These are phyloP conservation scores for Venustampulla echinocandica DNA, from an alignment of 495 filamentous ascomycete genomes.

Conservation along the genomic window DNA sequence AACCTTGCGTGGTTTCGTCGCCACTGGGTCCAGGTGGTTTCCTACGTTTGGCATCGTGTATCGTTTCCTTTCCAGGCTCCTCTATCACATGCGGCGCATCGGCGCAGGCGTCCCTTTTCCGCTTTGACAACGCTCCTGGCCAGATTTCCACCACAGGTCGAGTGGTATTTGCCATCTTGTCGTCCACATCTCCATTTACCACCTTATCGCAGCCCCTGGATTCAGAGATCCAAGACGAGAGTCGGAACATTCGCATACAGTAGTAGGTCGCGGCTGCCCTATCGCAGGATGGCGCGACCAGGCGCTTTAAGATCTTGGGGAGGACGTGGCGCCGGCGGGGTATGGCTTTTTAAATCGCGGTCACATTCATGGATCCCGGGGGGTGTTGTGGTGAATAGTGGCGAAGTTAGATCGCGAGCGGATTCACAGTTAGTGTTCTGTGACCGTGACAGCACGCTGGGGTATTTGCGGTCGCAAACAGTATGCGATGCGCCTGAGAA, in stretches of 20 bases:
- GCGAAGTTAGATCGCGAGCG: no score
- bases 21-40: conserved; percentile 30
- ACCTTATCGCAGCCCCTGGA: conserved; percentile 44
- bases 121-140: conserved; percentile 42
- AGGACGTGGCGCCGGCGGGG: conserved; percentile 1
- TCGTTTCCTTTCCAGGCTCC: conserved; percentile 7
- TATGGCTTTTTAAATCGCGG: background rate
- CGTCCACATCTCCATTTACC: conserved; percentile 27
- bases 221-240: conserved; percentile 46
- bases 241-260: conserved; percentile 45
- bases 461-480: no score
- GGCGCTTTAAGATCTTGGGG: background rate
- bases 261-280: background rate
- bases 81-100: conserved; percentile 2
- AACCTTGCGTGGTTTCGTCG: conserved; percentile 7
- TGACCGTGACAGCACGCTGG: no score
- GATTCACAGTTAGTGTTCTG: no score
- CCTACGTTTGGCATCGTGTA: conserved; percentile 27
- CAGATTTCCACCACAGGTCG: conserved; percentile 32
- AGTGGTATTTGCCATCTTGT: conserved; percentile 19
- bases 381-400: no score
- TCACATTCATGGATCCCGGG: conserved; percentile 4
- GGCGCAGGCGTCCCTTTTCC: conserved; percentile 41
- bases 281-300: background rate
- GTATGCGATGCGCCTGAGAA: no score